Evolutionary conservation across 805 yeast genomes (phyloP), one percentile per base, ranked within the genome.

Genomic region (Sugiyamaella marilandica): DNA sequence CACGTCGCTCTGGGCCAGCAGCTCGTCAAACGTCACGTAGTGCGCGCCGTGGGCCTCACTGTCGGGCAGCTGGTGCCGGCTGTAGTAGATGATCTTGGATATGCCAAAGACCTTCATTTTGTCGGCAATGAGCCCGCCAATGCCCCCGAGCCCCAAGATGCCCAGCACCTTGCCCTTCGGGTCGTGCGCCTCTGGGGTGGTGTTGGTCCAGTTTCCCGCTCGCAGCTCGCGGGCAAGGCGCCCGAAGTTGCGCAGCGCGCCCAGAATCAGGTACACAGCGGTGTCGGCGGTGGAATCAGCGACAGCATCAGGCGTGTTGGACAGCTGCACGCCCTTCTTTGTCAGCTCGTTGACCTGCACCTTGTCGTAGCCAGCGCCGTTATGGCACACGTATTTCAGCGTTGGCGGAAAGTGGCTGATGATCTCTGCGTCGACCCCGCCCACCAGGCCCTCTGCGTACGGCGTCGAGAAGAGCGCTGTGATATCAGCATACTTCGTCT

Each of bases 131-230:
- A 79, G 76, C 29, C 79, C 71, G 48, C 85, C 86, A 64, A 81
- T 80, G 7, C 84, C 84, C 5, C 86, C 86, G 75, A 82, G 71
- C 1, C 86, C 86, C 36, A 81, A 67, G 50, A 81, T 79, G 2
- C 85, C 86, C 16, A 81, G 73, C 4, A 72, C 72, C 60, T 74
- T 74, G 29, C 76, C 77, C 53, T 73, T 73, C 32, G 83, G 83
- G 52, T 75, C 78, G 48, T 66, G 69, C 31, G 83, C 84, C 18
- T 73, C 58, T 2, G 70, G 70, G 2, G 72, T 70, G 2, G 72
- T 75, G 10, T 68, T 74, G 45, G 65, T 57, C 79, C 82, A 81
- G 41, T 72, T 64, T 41, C 83, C 84, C 34, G 67, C 63, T 5
- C 72, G 64, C 49, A 79, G 62, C 50, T 63, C 62, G 46, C 67